Evolutionary conservation across 768 basidiomycete species (phyloP).

Genomic region (Rhodocollybia butyracea): DNA sequence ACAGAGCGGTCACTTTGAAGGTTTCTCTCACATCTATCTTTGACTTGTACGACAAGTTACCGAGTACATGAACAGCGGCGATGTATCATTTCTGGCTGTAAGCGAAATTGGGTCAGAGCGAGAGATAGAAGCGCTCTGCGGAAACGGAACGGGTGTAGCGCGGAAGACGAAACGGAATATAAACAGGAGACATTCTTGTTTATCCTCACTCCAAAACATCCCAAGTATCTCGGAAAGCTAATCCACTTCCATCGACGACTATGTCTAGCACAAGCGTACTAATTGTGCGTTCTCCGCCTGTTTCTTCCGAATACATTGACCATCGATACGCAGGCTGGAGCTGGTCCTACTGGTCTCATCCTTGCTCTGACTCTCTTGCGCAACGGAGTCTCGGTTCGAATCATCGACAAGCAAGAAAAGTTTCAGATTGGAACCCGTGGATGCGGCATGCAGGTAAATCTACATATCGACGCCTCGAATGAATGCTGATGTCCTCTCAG

Average conservation of each 20-base stretch:
- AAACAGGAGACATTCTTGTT: too few species aligned
- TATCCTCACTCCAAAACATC: not conserved
- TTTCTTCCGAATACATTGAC: not conserved
- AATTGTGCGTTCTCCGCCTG: not conserved
- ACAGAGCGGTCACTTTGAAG: too few species aligned
- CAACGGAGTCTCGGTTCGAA: conserved; percentile 45
- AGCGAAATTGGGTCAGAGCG: too few species aligned
- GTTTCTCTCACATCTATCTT: too few species aligned
- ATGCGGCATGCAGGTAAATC: conserved; percentile 19
- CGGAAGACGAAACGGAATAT: too few species aligned
- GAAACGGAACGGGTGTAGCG: too few species aligned
- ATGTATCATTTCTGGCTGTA: too few species aligned
- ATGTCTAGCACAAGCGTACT: not conserved
- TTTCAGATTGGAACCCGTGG: conserved; percentile 16
- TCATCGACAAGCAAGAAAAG: conserved; percentile 43
- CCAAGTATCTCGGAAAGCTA: not conserved
- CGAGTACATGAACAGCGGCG: too few species aligned
- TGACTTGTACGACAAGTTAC: too few species aligned
- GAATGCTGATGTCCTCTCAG: conserved; percentile 9
- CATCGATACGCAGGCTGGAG: not conserved
- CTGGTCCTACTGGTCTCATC: conserved; percentile 19
- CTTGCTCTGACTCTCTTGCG: conserved; percentile 30
- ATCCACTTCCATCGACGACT: not conserved
- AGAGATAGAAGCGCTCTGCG: too few species aligned
- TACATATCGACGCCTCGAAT: not conserved